Base-by-base conservation (phyloP, 2,329 filamentous ascomycete genomes). In the Apiospora sp. region DNA sequence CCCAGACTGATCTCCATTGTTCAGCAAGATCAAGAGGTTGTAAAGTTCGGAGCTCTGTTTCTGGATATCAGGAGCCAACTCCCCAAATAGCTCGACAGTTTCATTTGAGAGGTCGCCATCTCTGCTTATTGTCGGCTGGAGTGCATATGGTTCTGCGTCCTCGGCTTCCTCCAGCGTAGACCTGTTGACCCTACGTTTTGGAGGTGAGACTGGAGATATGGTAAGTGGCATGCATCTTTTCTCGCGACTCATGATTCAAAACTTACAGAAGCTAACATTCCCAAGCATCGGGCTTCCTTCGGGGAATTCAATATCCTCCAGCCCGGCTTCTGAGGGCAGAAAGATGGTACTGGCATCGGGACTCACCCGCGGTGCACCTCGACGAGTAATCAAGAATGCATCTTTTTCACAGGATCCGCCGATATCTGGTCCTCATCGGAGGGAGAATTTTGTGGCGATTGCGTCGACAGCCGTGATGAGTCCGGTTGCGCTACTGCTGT, bases 321-420 rank as follows among this genome's bases (percentile, higher is more conserved):
- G 30, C 30, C 58, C 58, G 19, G 30, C 34, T 10, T 64, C 58
- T n/a, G 58, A 64, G 34, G 19, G 19, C 34, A 64, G 58, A 24
- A n/a, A 4, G 22, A 64, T 22, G 22, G 16, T 64, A 4, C 19
- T 37, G 19, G 54, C 58, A 22, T 7, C 34, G 5, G 30, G 54
- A 64, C 58, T 64, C 3, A 2, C 22, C 58, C 34, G 58, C 10
- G 34, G 58, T n/a, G 30, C 19, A 41, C 1, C n/a, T 41, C 58
- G 58, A 64, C 58, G 58, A 64, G 58, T 64, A 64, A 61, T 61
- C 54, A 30, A 30, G 12, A 10, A 41, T 41, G 30, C 30, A 41
- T n/a, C 34, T 12, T 13, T 13, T 64, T 41, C 58, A 64, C 58
- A 12, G 58, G 19, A 4, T 64, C 30, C 10, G 10, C 58, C 58